Evolutionary conservation across 23 red algal genomes (phyloP), one percentile per base, ranked within the genome.

Genomic region (Agarophyton chilense): DNA sequence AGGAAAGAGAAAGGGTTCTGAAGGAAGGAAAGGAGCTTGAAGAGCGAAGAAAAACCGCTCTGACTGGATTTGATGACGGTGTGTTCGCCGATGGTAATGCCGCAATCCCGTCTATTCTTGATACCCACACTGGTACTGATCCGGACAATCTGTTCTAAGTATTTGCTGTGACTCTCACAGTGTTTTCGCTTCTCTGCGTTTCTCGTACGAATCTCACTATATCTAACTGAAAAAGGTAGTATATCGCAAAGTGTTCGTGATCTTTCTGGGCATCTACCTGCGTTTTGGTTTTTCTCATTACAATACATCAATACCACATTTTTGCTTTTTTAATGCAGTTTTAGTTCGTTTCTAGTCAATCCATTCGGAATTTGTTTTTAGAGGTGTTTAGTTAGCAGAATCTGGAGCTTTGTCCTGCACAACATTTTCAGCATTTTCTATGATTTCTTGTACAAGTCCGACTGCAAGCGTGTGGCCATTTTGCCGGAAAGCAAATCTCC

Each of bases 1-100:
- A 99, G 85, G 93, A 99, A 12, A 58, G 72, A 13, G 97, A 96
- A 72, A 79, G 52, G 65, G 26, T 77, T 14, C 76, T 9, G 11
- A 28, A 45, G 67, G 78, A 94, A 40, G 94, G 62, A 3, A 51
- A 90, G 60, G 87, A 63, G 44, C 65, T 81, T 42, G 67, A 78
- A 35, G 90, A 90, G 25, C 71, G 60, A 58, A 83, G 84, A 71
- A 92, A 82, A 67, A 84, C 84, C n/a, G 95, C 84, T 38, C 46
- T 97, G 5, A 43, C 45, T 38, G 64, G 74, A 19, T 97, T 97
- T 72, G 85, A 93, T 40, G 40, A 79, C 35, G 41, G 50, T 75
- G 35, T 24, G 28, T 97, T 97, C 36, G 70, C 41, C 50, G 56
- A 52, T 57, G 80, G 42, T 53, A 35, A 16, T 43, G 63, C 24